Conservation (phyloP, 1,284 basidiomycete genomes). For the Wolfiporia cocos region DNA sequence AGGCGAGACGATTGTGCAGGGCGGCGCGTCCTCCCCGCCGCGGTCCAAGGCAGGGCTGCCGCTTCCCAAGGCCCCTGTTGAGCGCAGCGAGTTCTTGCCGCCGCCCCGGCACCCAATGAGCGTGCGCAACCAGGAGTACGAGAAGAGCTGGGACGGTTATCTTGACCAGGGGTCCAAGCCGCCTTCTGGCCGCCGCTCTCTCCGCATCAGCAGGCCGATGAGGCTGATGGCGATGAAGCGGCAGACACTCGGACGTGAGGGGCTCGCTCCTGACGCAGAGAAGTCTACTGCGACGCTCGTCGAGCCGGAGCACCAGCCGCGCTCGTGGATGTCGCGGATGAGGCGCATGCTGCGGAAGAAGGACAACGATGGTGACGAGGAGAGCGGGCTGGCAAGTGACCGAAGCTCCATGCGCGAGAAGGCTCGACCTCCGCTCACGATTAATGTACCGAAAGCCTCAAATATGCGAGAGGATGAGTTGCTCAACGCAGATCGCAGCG, state of each 20-base stretch:
- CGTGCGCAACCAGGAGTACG: constrained; percentile 28
- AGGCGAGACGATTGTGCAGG: constrained; percentile 8
- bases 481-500: constrained; percentile 13
- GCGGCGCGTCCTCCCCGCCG: constrained; percentile 38
- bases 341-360: constrained; percentile 25
- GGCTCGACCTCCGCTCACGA: constrained; percentile 34
- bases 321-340: constrained; percentile 16
- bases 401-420: neutral
- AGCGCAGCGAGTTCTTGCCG: constrained; percentile 4
- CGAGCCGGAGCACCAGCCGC: neutral
- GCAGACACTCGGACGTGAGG: constrained; percentile 24
- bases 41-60: no score
- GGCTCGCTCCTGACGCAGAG: constrained; percentile 15
- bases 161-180: constrained; percentile 31
- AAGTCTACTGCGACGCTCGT: neutral
- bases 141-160: constrained; percentile 47
- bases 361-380: constrained; percentile 5
- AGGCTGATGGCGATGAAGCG: constrained; percentile 39
- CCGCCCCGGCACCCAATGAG: constrained; percentile 22
- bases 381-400: constrained; percentile 2
- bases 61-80: constrained; percentile 19
- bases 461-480: neutral
- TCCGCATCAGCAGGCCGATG: constrained; percentile 27
- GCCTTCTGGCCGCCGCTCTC: constrained; percentile 7
- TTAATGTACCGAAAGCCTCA: constrained; percentile 35